Evolutionary conservation across 305 asterid species (phyloP).

Genomic region (Fraxinus velutina): DNA sequence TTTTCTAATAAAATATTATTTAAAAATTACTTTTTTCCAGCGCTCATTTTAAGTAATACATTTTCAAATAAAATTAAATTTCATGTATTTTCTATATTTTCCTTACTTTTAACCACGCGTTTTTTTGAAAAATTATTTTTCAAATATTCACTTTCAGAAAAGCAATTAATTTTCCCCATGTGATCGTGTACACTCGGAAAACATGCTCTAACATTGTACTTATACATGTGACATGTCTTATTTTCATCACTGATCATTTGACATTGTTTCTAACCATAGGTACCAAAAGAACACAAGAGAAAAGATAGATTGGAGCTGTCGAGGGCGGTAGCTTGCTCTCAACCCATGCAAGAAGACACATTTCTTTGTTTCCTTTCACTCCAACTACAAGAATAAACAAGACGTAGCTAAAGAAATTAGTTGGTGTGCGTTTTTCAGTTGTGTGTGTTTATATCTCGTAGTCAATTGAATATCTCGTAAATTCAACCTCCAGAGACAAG

Average conservation of each 20-base stretch:
- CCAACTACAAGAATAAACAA: background rate
- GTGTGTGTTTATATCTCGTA: background rate
- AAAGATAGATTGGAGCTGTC: background rate
- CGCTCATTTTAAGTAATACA: background rate
- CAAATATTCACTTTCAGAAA: background rate
- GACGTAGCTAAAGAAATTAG: background rate
- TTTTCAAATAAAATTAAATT: too few relatives aligned
- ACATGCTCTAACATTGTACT: background rate
- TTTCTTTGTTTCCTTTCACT: background rate
- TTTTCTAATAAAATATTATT: background rate
- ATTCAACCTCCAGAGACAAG: background rate
- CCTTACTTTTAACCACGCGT: background rate
- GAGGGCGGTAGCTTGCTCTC: background rate
- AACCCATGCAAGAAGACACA: background rate
- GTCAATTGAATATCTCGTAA: background rate
- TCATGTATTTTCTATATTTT: background rate
- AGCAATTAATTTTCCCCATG: background rate
- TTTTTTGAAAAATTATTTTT: too few relatives aligned
- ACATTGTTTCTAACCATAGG: background rate
- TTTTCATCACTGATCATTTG: background rate
- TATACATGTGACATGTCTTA: background rate
- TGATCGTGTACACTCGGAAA: background rate
- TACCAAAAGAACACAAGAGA: background rate
- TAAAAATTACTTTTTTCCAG: too few relatives aligned
- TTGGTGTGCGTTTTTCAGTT: background rate